Conservation (phyloP, 2,329 filamentous ascomycete genomes). For the Claviceps sp. region DNA sequence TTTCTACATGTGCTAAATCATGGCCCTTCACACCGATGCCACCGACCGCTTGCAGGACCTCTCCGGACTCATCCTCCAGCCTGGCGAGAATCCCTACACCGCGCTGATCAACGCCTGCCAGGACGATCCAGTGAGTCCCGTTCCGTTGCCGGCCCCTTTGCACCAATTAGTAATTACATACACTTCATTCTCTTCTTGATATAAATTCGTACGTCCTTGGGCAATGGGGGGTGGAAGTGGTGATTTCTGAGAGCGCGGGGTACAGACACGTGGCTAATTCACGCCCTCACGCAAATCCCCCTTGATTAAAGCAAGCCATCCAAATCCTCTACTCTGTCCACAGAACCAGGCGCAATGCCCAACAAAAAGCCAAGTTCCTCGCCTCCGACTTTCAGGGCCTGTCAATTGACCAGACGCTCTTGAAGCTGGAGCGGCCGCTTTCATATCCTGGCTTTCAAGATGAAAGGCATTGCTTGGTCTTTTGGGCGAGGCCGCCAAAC, state of each 20-base stretch:
- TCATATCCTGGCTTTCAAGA: slow-evolving; percentile 60
- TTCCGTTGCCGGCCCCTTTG: not conserved
- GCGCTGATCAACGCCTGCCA: slow-evolving; percentile 56
- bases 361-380: slow-evolving; percentile 64
- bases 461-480: slow-evolving; percentile 66
- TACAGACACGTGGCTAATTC: not conserved
- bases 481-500: slow-evolving; percentile 75
- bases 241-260: no score
- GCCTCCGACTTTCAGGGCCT: slow-evolving; percentile 54
- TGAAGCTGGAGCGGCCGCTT: slow-evolving; percentile 50
- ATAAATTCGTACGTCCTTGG: not conserved
- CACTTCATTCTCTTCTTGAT: not conserved
- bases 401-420: slow-evolving; percentile 61
- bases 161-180: not conserved
- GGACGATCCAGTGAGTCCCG: slow-evolving; percentile 43
- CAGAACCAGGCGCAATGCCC: slow-evolving; percentile 58
- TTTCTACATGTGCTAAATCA: not conserved
- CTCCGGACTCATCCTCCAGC: slow-evolving; percentile 34
- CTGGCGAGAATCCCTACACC: slow-evolving; percentile 61
- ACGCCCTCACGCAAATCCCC: not conserved
- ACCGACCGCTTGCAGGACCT: slow-evolving; percentile 41
- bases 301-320: slow-evolving; percentile 40
- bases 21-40: slow-evolving; percentile 17
- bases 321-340: slow-evolving; percentile 63
- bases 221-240: no score